These are phyloP conservation scores for Leucogyrophana mollusca DNA, from an alignment of 768 basidiomycete genomes.

Conservation along the genomic window DNA sequence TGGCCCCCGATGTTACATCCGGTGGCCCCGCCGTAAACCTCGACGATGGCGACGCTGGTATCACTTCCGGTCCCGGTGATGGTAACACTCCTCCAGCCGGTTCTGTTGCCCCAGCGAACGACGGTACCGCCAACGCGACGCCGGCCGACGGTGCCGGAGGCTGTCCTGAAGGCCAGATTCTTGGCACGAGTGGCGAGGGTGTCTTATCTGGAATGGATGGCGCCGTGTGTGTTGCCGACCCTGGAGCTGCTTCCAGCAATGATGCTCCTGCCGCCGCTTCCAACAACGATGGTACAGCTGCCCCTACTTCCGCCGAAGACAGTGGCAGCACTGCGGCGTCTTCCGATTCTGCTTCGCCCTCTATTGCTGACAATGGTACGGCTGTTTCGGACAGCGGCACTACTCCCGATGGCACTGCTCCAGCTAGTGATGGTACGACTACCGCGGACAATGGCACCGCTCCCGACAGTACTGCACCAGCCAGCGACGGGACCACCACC, in stretches of 20 bases:
- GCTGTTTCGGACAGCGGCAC: too few species aligned
- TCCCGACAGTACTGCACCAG: neutral
- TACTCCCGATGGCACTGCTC: too few species aligned
- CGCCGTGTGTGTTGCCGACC: neutral
- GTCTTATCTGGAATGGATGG: too few species aligned
- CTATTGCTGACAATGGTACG: too few species aligned
- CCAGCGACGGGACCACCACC: neutral
- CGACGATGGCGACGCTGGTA: neutral
- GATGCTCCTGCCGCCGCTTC: neutral
- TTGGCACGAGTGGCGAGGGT: neutral
- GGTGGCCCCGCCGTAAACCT: neutral
- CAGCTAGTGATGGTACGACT: neutral
- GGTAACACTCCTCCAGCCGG: neutral
- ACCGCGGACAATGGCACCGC: neutral
- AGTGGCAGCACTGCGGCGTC: neutral
- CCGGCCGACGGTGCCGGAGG: neutral
- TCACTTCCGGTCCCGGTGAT: neutral
- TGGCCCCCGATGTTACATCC: too few species aligned
- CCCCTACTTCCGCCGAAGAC: too few species aligned
- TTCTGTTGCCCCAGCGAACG: neutral
- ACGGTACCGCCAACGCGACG: neutral
- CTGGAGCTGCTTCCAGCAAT: neutral
- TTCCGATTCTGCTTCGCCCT: neutral
- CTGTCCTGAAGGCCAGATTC: neutral
- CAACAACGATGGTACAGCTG: neutral